A percentile compares a stretch with the other conserved stretches of the same genome.
Conservation (phyloP, 345 rosid species). For the Triadica sebifera region DNA sequence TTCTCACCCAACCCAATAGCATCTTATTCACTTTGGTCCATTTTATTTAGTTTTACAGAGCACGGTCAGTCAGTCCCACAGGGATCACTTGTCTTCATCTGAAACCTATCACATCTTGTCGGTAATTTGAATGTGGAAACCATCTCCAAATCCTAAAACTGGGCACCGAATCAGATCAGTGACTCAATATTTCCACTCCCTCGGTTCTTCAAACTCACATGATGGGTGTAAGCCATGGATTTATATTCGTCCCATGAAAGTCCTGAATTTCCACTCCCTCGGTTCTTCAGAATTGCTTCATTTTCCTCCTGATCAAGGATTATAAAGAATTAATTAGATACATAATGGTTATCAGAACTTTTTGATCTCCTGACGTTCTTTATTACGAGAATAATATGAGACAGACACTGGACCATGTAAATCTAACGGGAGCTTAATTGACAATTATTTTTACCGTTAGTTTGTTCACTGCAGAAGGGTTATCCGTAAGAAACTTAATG, state of each 20-base stretch:
- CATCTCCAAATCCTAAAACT: constrained; percentile 7
- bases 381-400: neutral
- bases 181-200: constrained; percentile 7
- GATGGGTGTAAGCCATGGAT: constrained; percentile 21
- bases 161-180: neutral
- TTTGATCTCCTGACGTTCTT: too few species aligned
- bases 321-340: neutral
- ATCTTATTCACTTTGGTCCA: too few species aligned
- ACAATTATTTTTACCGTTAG: too few species aligned
- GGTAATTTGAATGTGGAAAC: neutral
- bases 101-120: too few species aligned
- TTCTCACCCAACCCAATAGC: too few species aligned
- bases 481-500: constrained; percentile 14
- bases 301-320: constrained; percentile 18
- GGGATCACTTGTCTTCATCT: too few species aligned
- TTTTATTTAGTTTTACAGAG: too few species aligned
- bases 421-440: too few species aligned
- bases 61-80: too few species aligned
- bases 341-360: too few species aligned
- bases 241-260: constrained; percentile 25
- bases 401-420: too few species aligned
- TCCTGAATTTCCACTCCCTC: constrained; percentile 6
- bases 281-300: constrained; percentile 19
- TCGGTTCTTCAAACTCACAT: constrained; percentile 14
- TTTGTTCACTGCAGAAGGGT: too few species aligned